Evolutionary conservation across 164 flowering plant genomes (phyloP).

Genomic region (Magnolia changhungtana): DNA sequence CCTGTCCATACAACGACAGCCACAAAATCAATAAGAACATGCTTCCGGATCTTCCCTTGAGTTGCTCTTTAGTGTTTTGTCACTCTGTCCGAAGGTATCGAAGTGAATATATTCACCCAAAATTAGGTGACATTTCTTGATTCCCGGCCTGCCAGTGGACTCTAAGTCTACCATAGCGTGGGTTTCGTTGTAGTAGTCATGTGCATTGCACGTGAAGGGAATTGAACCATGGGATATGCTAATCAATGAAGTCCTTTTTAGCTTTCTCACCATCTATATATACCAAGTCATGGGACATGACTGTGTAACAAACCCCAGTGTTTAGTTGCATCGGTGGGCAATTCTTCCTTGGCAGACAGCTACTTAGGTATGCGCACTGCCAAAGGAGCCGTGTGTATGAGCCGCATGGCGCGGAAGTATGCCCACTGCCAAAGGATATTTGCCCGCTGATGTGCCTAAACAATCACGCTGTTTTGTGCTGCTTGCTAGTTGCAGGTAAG

Average conservation of each 20-base stretch:
- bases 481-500: neutral
- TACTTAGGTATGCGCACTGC: neutral
- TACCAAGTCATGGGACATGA: neutral
- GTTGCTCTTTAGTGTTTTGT: neutral
- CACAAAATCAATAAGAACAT: neutral
- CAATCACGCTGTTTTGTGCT: neutral
- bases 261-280: neutral
- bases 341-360: conserved; percentile 16
- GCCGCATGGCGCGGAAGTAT: neutral
- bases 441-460: conserved; percentile 39
- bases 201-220: neutral
- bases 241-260: neutral
- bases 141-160: neutral
- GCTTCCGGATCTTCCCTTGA: conserved; percentile 6
- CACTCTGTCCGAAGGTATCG: neutral
- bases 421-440: conserved; percentile 52
- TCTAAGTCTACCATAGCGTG: too few species aligned
- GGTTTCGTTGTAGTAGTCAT: too few species aligned
- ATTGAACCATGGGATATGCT: conserved; percentile 4
- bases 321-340: conserved; percentile 13
- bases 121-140: neutral
- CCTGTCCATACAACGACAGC: neutral
- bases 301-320: neutral
- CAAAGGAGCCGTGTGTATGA: neutral
- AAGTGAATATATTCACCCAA: neutral